phyloP scores from a whole-genome alignment of 2,329 filamentous ascomycete genomes.

The Geosmithia flava region DNA sequence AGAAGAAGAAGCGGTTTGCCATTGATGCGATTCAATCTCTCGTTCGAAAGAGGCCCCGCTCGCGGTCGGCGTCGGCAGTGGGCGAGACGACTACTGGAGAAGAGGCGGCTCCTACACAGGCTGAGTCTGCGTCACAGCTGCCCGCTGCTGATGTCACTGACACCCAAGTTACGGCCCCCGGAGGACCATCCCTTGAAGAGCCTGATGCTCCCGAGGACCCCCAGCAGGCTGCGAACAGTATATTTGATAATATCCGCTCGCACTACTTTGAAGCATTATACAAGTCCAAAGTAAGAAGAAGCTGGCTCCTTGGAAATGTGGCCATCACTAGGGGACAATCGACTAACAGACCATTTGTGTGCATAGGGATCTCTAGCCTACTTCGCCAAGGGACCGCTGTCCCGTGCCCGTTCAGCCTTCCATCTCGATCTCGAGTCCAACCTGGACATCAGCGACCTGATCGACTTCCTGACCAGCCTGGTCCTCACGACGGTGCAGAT shows the following conservation, averaged over 20 bases:
- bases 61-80: constrained; percentile 26
- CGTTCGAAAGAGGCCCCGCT: constrained; percentile 37
- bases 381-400: constrained; percentile 72
- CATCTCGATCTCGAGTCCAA: constrained; percentile 48
- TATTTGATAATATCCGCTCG: constrained; percentile 44
- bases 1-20: constrained; percentile 42
- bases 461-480: constrained; percentile 56
- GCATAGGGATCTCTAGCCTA: constrained; percentile 67
- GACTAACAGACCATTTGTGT: too few species aligned
- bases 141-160: neutral
- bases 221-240: constrained; percentile 33
- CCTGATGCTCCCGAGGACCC: constrained; percentile 1
- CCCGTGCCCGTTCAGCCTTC: constrained; percentile 60
- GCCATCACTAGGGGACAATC: too few species aligned
- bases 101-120: too few species aligned
- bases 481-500: constrained; percentile 54
- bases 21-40: constrained; percentile 53
- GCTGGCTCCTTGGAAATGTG: too few species aligned
- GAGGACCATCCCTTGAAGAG: neutral
- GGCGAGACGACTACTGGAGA: constrained; percentile 7
- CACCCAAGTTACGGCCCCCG: neutral
- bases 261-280: constrained; percentile 50
- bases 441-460: constrained; percentile 49
- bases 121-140: neutral
- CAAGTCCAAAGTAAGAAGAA: constrained; percentile 43